Percentiles rank a stretch among this genome's conserved stretches.
phyloP scores from a whole-genome alignment of 2,329 filamentous ascomycete genomes.

The Penicillium oxalicum region DNA sequence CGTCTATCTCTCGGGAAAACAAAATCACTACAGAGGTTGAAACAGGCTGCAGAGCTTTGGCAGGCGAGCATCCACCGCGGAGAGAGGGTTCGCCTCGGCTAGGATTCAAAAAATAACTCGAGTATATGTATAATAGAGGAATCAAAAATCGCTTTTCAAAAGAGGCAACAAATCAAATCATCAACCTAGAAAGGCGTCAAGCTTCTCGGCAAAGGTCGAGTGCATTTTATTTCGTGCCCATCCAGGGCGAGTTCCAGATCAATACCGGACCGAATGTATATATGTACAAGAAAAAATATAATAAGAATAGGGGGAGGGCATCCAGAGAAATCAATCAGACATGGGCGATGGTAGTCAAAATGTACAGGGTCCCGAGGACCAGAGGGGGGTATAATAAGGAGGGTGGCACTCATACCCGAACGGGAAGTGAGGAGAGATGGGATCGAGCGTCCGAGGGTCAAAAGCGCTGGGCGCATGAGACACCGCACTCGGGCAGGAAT shows the following conservation, averaged over 20 bases:
- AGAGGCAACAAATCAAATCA: not conserved
- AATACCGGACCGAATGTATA: constrained; percentile 15
- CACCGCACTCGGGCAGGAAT: not conserved
- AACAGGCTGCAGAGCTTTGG: no score
- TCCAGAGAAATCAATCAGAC: constrained; percentile 6
- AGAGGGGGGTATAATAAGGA: constrained; percentile 12
- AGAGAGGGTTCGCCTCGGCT: no score
- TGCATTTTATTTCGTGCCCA: constrained; percentile 14
- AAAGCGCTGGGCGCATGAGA: not conserved
- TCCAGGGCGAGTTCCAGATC: constrained; percentile 17
- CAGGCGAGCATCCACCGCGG: no score
- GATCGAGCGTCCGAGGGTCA: not conserved
- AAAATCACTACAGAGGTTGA: no score
- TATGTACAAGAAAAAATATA: constrained; percentile 18
- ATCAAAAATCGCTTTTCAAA: not conserved
- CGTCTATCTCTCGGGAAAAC: no score
- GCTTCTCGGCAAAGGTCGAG: not conserved
- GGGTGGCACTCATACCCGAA: constrained; percentile 10
- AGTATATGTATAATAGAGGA: no score
- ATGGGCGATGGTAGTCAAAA: constrained; percentile 10
- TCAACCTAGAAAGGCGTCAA: not conserved
- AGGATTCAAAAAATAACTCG: no score
- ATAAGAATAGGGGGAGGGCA: constrained; percentile 8
- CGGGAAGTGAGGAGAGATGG: constrained; percentile 16
- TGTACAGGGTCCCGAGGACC: constrained; percentile 15